Conservation (phyloP, 2,329 filamentous ascomycete genomes). For the Calonectria ilicicola region DNA sequence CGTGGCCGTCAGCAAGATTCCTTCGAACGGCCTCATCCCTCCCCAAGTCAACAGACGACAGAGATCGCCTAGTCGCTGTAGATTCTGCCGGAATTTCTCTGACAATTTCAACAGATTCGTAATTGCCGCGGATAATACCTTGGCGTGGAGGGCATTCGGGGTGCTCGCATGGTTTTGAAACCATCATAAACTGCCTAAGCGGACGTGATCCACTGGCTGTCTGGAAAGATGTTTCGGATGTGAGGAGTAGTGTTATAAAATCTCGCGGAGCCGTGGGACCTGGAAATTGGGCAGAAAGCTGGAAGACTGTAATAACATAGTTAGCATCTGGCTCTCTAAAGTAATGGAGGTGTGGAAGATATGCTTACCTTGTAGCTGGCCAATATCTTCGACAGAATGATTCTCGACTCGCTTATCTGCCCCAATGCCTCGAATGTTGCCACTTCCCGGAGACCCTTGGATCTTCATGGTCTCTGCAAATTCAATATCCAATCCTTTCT, state of each 20-base stretch:
- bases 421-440: slow-evolving; percentile 86
- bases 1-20: slow-evolving; percentile 27
- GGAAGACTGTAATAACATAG: slow-evolving; percentile 71
- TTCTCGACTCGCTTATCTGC: slow-evolving; percentile 81
- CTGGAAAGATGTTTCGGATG: slow-evolving; percentile 66
- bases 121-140: slow-evolving; percentile 85
- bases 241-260: slow-evolving; percentile 84
- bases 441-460: slow-evolving; percentile 76
- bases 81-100: slow-evolving; percentile 78
- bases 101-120: slow-evolving; percentile 93
- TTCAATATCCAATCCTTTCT: slow-evolving; percentile 80
- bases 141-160: slow-evolving; percentile 76
- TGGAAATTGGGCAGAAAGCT: slow-evolving; percentile 90
- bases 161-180: slow-evolving; percentile 87
- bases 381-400: slow-evolving; percentile 66
- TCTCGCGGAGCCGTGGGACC: slow-evolving; percentile 89
- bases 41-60: slow-evolving; percentile 48
- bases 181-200: slow-evolving; percentile 82
- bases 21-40: slow-evolving; percentile 43
- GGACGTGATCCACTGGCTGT: slow-evolving; percentile 49
- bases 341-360: neutral
- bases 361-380: slow-evolving; percentile 70
- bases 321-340: slow-evolving; percentile 18
- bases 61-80: slow-evolving; percentile 47
- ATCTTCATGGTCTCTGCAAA: slow-evolving; percentile 82